These are phyloP conservation scores for Strobilomyces echinocephalus DNA, from an alignment of 768 basidiomycete genomes.

Conservation along the genomic window DNA sequence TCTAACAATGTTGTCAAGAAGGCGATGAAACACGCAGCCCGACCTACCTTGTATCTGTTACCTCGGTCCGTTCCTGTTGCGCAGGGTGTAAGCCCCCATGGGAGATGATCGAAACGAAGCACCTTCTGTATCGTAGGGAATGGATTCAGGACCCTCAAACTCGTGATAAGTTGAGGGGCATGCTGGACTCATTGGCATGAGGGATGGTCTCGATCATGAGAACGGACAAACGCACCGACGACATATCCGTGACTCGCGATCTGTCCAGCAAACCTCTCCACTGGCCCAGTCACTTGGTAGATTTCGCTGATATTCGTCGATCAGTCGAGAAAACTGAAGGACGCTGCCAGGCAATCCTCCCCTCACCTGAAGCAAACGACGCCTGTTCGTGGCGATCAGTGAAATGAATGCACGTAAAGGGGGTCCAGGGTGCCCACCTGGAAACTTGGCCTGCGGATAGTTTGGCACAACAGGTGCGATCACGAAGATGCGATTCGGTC, in stretches of 20 bases:
- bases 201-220: neutral
- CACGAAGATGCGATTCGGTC: slow-evolving; percentile 75
- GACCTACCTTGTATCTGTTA: slow-evolving; percentile 80
- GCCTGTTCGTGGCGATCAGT: slow-evolving; percentile 37
- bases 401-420: neutral
- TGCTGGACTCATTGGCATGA: slow-evolving; percentile 38
- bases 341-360: neutral
- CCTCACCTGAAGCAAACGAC: slow-evolving; percentile 76
- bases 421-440: slow-evolving; percentile 43
- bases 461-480: slow-evolving; percentile 74
- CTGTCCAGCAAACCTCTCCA: slow-evolving; percentile 86
- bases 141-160: slow-evolving; percentile 82
- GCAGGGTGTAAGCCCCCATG: neutral
- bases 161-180: slow-evolving; percentile 89
- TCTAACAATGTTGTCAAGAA: slow-evolving; percentile 39
- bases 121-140: slow-evolving; percentile 88
- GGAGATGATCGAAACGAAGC: neutral
- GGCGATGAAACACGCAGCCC: neutral
- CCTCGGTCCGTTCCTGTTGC: slow-evolving; percentile 77
- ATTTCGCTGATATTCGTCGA: slow-evolving; percentile 63
- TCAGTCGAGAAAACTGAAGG: neutral
- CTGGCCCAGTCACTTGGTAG: slow-evolving; percentile 94
- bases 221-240: slow-evolving; percentile 50
- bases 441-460: slow-evolving; percentile 89
- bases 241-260: slow-evolving; percentile 85